Percentiles rank a stretch among this genome's conserved stretches.
Conservation (phyloP, 441 rosid genomes). For the Metrosideros polymorpha region DNA sequence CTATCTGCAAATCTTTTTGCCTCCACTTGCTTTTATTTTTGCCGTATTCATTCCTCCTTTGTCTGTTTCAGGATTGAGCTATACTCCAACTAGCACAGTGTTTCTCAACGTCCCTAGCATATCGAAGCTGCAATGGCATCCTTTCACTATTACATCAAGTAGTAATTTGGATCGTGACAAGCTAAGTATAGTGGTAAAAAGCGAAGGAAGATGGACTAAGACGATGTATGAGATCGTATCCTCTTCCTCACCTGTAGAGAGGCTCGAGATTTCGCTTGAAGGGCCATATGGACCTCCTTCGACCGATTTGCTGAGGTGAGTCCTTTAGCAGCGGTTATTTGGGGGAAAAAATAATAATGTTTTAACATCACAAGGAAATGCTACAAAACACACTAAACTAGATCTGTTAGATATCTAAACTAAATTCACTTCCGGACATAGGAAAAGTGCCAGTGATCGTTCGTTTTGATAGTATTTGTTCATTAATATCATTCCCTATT, state of each 20-base stretch:
- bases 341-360: neutral
- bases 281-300: neutral
- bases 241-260: neutral
- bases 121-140: conserved; percentile 2
- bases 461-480: neutral
- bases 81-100: neutral
- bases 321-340: neutral
- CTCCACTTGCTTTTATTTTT: neutral
- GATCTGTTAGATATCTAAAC: neutral
- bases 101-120: neutral
- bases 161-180: neutral
- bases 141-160: neutral
- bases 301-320: neutral
- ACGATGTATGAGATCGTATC: neutral
- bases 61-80: neutral
- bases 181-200: neutral
- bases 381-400: neutral
- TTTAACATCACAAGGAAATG: neutral
- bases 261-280: neutral
- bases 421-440: neutral
- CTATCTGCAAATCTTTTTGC: neutral
- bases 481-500: neutral
- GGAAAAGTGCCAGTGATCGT: neutral
- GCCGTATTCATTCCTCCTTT: neutral
- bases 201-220: neutral